Base-by-base conservation (phyloP, 2,329 filamentous ascomycete species). In the Diaporthe citrichinensis region DNA sequence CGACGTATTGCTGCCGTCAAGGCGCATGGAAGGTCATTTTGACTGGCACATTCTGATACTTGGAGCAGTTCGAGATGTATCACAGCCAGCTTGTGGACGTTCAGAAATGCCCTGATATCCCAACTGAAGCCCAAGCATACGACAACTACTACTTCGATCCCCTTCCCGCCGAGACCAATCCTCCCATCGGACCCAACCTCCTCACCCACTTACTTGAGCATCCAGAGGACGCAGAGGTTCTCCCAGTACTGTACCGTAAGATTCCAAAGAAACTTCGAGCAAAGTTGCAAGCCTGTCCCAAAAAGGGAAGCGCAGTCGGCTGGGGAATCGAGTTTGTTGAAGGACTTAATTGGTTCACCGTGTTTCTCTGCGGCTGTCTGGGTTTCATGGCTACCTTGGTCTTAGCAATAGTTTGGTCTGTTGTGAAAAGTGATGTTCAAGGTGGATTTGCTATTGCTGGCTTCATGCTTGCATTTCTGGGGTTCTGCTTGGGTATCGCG, bases 301-400 rank as follows among this genome's bases (percentile, higher is more conserved):
- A 73, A 4, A 78, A 78, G 6, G 79, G 80, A 4, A 79, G 74
- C 15, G 80, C 79, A 0, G 68, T 79, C 7, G 80, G 80, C 12
- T 82, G 80, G 81, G 81, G 79, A 9, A 59, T 82, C 17, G 76
- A 82, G 15, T 78, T 81, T 23, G 78, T 79, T 0, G 80, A 82
- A 71, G 80, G 79, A 2, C 62, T 80, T 15, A 73, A 81, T 74
- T 75, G 74, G 34, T 79, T 78, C 36, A n/a, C 61, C 0, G 72
- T 80, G n/a, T 80, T 81, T 25, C 34, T 78, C 8, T 78, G 68
- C 3, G 78, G 76, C 2, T 78, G 78, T 15, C 28, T 76, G 4
- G 78, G 78, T 0, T 79, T 81, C 34, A 17, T 78, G 23, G 23
- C 75, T 7, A 79, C 77, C 28, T 59, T 81, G 28, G 5, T 78